A percentile compares a stretch with the other conserved stretches of the same genome.
phyloP scores from a whole-genome alignment of 2,329 filamentous ascomycete species.

The Delphinella strobiligena region DNA sequence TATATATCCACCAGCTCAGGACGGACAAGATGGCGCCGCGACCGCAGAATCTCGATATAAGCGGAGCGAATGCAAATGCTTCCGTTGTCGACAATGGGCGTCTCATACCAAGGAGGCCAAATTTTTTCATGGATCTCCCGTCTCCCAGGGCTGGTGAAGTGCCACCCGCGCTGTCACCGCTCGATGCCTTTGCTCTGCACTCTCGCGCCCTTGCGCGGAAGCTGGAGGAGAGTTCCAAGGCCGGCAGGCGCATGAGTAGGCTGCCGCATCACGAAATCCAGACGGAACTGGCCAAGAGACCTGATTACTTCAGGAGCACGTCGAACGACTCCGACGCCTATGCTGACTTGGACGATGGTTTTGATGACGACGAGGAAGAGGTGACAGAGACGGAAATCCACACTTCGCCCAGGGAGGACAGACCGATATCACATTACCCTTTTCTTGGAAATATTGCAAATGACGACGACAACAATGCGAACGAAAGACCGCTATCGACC shows the following conservation, averaged over 20 bases:
- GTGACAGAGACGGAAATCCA: background rate
- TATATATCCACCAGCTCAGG: background rate
- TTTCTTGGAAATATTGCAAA: constrained; percentile 13
- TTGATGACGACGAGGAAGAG: constrained; percentile 28
- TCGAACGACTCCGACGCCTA: constrained; percentile 44
- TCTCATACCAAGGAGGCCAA: constrained; percentile 14
- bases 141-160: constrained; percentile 44
- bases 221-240: constrained; percentile 61
- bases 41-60: constrained; percentile 12
- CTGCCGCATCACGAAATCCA: constrained; percentile 72
- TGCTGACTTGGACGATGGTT: constrained; percentile 22
- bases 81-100: constrained; percentile 10
- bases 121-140: constrained; percentile 26
- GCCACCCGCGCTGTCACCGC: constrained; percentile 80
- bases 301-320: constrained; percentile 68
- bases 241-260: constrained; percentile 70
- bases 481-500: background rate
- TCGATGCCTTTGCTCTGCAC: constrained; percentile 90
- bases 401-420: constrained; percentile 8
- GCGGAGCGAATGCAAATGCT: constrained; percentile 7
- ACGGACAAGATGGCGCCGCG: constrained; percentile 9
- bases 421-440: constrained; percentile 23
- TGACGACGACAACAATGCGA: background rate
- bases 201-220: constrained; percentile 78
- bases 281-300: constrained; percentile 65